Percentiles rank a stretch among this genome's conserved stretches.
Evolutionary conservation across 306 rosid genomes (phyloP).

Genomic region (Trifolium fragiferum): DNA sequence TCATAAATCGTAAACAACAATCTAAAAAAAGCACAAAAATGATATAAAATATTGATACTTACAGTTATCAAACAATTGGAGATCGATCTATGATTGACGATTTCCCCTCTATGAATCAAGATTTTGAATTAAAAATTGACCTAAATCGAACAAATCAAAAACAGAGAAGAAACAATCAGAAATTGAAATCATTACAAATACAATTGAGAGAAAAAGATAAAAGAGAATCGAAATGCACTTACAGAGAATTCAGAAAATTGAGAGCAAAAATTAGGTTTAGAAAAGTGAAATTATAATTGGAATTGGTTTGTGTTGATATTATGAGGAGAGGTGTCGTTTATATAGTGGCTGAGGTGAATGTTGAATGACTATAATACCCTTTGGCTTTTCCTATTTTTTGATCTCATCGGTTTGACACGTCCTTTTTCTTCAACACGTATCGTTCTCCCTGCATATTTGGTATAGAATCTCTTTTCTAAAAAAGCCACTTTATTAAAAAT

Average conservation of each 20-base stretch:
- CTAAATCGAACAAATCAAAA: conserved; percentile 7
- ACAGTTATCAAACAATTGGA: conserved; percentile 16
- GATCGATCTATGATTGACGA: neutral
- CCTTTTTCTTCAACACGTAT: neutral
- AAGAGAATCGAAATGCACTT: conserved; percentile 18
- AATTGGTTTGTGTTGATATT: neutral
- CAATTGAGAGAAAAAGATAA: neutral
- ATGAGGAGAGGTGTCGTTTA: neutral
- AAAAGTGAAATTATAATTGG: neutral
- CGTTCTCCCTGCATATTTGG: neutral
- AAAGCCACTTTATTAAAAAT: neutral
- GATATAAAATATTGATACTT: neutral
- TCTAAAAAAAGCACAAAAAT: neutral
- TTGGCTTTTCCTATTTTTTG: neutral
- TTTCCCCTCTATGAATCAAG: conserved; percentile 24
- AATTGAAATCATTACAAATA: neutral
- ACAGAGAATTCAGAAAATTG: conserved; percentile 12
- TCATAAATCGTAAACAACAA: neutral
- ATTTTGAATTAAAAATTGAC: neutral
- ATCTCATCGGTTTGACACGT: neutral
- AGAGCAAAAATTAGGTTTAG: neutral
- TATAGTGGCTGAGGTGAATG: neutral
- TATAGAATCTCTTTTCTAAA: neutral
- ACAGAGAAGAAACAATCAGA: neutral
- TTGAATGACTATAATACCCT: conserved; percentile 29